Evolutionary conservation across 2,329 filamentous ascomycete species (phyloP).

Genomic region (Geosmithia morbida): DNA sequence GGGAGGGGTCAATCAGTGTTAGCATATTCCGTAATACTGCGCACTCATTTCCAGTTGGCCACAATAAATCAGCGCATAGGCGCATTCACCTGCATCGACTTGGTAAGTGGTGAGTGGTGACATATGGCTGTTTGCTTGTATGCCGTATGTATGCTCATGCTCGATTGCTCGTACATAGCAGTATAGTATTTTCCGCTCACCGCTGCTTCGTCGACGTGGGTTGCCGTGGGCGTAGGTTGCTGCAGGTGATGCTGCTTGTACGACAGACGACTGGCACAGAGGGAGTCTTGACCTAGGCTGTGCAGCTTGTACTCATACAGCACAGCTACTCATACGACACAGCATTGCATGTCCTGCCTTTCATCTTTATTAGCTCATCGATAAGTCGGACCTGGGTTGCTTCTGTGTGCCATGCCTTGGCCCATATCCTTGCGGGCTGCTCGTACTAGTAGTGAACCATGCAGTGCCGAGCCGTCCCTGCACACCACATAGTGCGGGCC

Average conservation of each 20-base stretch:
- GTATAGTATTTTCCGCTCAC: background rate
- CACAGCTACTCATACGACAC: background rate
- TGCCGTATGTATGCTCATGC: background rate
- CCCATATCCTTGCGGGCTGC: background rate
- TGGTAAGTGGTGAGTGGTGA: background rate
- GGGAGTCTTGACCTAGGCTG: no score
- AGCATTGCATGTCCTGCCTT: background rate
- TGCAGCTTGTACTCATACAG: background rate
- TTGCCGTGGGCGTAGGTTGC: background rate
- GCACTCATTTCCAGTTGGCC: background rate
- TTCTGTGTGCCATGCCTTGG: background rate
- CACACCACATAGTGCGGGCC: background rate
- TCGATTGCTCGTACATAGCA: background rate
- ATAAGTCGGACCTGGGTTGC: background rate
- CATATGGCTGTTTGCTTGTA: background rate
- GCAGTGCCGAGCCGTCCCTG: slow-evolving; percentile 1
- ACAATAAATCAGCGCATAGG: background rate
- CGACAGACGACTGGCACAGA: background rate
- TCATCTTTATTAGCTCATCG: background rate
- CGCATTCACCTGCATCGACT: background rate
- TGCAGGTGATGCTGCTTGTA: background rate
- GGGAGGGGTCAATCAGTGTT: background rate
- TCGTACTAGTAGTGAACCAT: background rate
- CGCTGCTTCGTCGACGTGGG: slow-evolving; percentile 2
- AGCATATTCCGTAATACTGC: background rate